A percentile compares a stretch with the other conserved stretches of the same genome.
phyloP scores from a whole-genome alignment of 2,329 filamentous ascomycete species.

The Penicillium sp. region DNA sequence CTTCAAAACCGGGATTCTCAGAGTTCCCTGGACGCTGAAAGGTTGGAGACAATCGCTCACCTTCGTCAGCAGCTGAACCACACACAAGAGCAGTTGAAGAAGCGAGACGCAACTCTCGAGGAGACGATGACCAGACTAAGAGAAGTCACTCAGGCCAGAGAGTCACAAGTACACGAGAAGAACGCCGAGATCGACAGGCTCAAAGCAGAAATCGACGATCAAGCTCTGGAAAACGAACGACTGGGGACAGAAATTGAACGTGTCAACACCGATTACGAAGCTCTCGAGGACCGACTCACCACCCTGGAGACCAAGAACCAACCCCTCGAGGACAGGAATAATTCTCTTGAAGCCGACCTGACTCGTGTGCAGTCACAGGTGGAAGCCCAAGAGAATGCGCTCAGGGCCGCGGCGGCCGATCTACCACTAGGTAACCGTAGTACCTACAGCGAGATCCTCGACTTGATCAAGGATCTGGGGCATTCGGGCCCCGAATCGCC shows the following conservation, averaged over 20 bases:
- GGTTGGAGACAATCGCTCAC: conserved; percentile 31
- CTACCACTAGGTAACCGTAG: conserved; percentile 34
- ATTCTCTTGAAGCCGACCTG: conserved; percentile 36
- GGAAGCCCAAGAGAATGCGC: conserved; percentile 36
- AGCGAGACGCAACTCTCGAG: conserved; percentile 35
- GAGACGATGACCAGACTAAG: conserved; percentile 33
- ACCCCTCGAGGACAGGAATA: conserved; percentile 40
- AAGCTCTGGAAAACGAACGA: conserved; percentile 35
- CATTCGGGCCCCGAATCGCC: conserved; percentile 17
- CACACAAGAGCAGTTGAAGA: conserved; percentile 35
- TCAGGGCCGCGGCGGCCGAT: conserved; percentile 39
- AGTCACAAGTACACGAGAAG: conserved; percentile 36
- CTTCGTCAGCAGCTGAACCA: conserved; percentile 34
- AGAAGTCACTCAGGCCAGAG: conserved; percentile 33
- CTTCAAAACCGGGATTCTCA: conserved; percentile 26
- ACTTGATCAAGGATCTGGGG: conserved; percentile 36
- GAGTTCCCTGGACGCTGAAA: conserved; percentile 26
- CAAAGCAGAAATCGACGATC: conserved; percentile 35
- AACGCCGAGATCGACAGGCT: conserved; percentile 38
- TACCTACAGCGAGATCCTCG: conserved; percentile 41
- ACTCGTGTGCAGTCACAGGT: conserved; percentile 36
- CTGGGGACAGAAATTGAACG: conserved; percentile 36
- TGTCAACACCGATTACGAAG: conserved; percentile 32
- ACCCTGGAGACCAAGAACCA: conserved; percentile 34
- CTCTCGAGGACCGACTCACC: conserved; percentile 35